phyloP scores from a whole-genome alignment of 345 rosid species.

The Arabis hirsuta region DNA sequence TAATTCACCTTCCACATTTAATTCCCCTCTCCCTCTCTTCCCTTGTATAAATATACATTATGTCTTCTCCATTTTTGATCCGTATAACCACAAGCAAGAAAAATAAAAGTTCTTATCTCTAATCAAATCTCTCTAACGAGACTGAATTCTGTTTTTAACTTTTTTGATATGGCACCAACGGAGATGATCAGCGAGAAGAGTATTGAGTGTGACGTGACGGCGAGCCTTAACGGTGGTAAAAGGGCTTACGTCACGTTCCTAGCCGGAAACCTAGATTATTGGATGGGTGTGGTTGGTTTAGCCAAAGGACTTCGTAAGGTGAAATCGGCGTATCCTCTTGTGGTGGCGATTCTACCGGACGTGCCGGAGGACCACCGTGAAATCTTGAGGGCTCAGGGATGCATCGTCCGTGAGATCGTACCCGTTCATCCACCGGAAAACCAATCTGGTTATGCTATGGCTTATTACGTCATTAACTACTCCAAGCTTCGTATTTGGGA shows the following conservation, averaged over 20 bases:
- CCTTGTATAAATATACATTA: too few relatives aligned
- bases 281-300: slow-evolving; percentile 71
- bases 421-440: slow-evolving; percentile 62
- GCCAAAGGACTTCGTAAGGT: slow-evolving; percentile 68
- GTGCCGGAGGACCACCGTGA: slow-evolving; percentile 67
- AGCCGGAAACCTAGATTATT: slow-evolving; percentile 67
- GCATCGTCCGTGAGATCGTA: slow-evolving; percentile 58
- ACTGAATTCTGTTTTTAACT: background rate
- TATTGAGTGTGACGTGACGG: background rate
- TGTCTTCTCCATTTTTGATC: too few relatives aligned
- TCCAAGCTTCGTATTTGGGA: slow-evolving; percentile 86
- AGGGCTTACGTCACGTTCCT: slow-evolving; percentile 61
- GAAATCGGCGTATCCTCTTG: slow-evolving; percentile 55
- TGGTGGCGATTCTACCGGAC: slow-evolving; percentile 68
- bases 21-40: too few relatives aligned
- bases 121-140: background rate
- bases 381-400: slow-evolving; percentile 62
- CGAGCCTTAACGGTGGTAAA: background rate
- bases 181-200: background rate
- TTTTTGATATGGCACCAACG: slow-evolving; percentile 8
- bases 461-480: slow-evolving; percentile 76
- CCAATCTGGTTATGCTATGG: slow-evolving; percentile 62
- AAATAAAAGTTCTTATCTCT: background rate
- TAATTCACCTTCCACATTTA: too few relatives aligned
- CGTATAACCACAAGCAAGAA: background rate